Evolutionary conservation across 1,139 yeast species (phyloP).

Genomic region (Candida albicans): DNA sequence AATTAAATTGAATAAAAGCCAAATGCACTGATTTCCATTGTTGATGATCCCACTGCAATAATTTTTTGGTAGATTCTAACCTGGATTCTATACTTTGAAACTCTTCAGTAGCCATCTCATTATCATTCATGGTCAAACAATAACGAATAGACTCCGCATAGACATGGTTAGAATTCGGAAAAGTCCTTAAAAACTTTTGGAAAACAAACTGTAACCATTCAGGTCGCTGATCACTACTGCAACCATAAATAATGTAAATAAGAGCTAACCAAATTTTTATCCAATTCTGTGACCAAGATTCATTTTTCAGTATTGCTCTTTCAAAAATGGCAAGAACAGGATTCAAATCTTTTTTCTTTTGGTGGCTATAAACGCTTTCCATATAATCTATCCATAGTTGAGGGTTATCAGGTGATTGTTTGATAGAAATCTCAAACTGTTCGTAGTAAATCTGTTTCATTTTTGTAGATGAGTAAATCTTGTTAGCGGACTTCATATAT

Average conservation of each 20-base stretch:
- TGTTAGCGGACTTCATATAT: conserved; percentile 39
- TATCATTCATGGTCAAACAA: conserved; percentile 7
- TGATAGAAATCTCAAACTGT: conserved; percentile 22
- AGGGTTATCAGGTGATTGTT: conserved; percentile 18
- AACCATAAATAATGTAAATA: conserved; percentile 6
- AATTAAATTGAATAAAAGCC: conserved; percentile 25
- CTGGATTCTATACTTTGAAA: conserved; percentile 10
- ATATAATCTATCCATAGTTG: conserved; percentile 36
- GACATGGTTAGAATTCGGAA: conserved; percentile 24
- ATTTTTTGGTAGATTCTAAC: conserved; percentile 18
- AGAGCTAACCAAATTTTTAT: conserved; percentile 32
- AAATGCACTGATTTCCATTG: conserved; percentile 40
- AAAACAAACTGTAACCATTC: conserved; percentile 16
- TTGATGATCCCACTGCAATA: conserved; percentile 23
- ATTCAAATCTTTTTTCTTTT: conserved; percentile 11
- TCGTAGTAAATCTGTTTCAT: conserved; percentile 28
- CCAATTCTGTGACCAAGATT: conserved; percentile 16
- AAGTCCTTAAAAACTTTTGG: conserved; percentile 21
- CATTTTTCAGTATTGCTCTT: conserved; percentile 18
- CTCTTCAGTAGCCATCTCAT: not conserved
- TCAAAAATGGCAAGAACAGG: conserved; percentile 23
- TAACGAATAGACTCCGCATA: conserved; percentile 34
- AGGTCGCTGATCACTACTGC: too few relatives aligned
- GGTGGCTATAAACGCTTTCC: conserved; percentile 24
- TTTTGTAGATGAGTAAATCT: conserved; percentile 31